Percentiles rank a stretch among this genome's conserved stretches.
Evolutionary conservation across 148 eudicot species (phyloP).

Genomic region (Silene latifolia): DNA sequence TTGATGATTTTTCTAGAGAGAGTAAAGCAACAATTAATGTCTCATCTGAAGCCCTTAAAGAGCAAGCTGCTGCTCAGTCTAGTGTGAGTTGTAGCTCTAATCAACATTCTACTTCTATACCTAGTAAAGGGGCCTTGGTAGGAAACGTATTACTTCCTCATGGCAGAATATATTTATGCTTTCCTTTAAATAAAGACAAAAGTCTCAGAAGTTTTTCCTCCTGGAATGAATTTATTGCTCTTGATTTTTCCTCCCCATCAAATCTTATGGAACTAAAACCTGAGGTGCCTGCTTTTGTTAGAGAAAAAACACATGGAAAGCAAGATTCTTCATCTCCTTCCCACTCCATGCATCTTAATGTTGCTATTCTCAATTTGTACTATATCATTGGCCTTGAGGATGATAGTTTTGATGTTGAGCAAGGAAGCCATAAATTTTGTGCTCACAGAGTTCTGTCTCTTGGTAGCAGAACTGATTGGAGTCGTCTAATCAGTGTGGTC

Average conservation of each 20-base stretch:
- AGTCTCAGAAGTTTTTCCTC: conserved; percentile 46
- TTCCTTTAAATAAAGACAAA: conserved; percentile 42
- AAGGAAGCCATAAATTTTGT: conserved; percentile 29
- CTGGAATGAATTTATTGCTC: conserved; percentile 71
- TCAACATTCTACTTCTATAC: conserved; percentile 16
- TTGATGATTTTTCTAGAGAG: conserved; percentile 34
- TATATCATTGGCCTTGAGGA: conserved; percentile 31
- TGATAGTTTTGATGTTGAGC: conserved; percentile 23
- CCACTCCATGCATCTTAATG: conserved; percentile 53
- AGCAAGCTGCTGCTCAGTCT: conserved; percentile 27
- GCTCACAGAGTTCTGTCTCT: conserved; percentile 49
- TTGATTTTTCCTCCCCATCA: conserved; percentile 50
- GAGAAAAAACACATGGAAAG: conserved; percentile 6
- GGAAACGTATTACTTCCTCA: conserved; percentile 56
- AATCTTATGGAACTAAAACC: conserved; percentile 32
- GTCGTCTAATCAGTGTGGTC: conserved; percentile 56
- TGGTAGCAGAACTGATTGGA: conserved; percentile 33
- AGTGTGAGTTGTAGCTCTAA: conserved; percentile 26
- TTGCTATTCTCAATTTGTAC: conserved; percentile 50
- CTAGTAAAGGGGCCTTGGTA: conserved; percentile 32
- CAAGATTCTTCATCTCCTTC: conserved; percentile 36
- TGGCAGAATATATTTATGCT: conserved; percentile 69
- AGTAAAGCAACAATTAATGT: conserved; percentile 17
- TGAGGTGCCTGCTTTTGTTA: conserved; percentile 17
- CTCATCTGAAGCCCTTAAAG: conserved; percentile 27